These are phyloP conservation scores for Citrullus mucosospermus DNA, from an alignment of 306 rosid genomes.

Conservation along the genomic window DNA sequence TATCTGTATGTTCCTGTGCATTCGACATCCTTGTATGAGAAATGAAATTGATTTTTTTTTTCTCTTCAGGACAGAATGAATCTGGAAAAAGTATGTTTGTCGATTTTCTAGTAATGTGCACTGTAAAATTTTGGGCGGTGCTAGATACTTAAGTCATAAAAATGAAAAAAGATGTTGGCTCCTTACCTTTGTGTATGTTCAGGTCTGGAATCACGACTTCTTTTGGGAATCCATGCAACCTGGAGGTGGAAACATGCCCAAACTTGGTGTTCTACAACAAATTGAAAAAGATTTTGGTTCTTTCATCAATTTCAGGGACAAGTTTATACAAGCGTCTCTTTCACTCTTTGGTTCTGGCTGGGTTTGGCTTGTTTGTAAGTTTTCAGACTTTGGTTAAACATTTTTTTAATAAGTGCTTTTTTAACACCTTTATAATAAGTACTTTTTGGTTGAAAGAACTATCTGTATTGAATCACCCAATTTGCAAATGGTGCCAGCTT, in stretches of 20 bases:
- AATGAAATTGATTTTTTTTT: background rate
- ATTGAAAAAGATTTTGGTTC: constrained; percentile 97
- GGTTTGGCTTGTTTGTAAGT: constrained; percentile 99
- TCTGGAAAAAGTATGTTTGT: background rate
- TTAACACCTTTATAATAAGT: background rate
- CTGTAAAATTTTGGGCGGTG: background rate
- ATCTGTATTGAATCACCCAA: background rate
- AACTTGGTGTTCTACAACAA: constrained; percentile 67
- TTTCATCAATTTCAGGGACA: constrained; percentile 57
- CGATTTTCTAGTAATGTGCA: background rate
- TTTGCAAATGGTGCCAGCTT: background rate
- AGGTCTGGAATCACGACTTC: constrained; percentile 99
- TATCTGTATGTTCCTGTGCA: background rate
- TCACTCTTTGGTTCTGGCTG: constrained; percentile 91
- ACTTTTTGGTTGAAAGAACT: background rate
- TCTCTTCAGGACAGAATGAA: background rate
- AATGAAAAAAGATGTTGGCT: background rate
- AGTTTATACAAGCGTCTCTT: constrained; percentile 52
- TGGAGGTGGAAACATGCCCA: constrained; percentile 76
- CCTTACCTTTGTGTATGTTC: constrained; percentile 1
- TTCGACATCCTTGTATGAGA: background rate
- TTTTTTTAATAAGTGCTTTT: background rate
- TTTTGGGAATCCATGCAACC: constrained; percentile 99
- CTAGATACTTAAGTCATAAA: background rate
- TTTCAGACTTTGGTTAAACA: constrained; percentile 5